These are phyloP conservation scores for Ceratocystis colombiana DNA, from an alignment of 2,329 filamentous ascomycete species.

Conservation along the genomic window DNA sequence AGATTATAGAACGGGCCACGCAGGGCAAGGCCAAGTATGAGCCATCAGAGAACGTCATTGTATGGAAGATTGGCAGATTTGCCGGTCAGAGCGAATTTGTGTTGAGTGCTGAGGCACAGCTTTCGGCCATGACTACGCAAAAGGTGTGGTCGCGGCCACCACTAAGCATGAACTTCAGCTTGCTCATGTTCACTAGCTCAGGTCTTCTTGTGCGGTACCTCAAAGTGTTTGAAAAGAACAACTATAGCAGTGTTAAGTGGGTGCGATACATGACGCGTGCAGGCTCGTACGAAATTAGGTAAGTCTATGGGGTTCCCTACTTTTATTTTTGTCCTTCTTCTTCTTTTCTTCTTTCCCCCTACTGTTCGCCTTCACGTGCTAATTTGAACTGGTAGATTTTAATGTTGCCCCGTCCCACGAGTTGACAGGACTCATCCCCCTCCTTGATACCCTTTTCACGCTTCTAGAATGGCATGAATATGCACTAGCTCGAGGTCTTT, in stretches of 20 bases:
- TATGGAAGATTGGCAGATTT: constrained; percentile 99
- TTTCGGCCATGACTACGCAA: constrained; percentile 96
- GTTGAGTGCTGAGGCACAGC: constrained; percentile 79
- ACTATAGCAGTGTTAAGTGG: constrained; percentile 98
- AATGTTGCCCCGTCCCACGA: constrained; percentile 25
- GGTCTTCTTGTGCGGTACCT: constrained; percentile 86
- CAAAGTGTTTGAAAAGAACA: constrained; percentile 98
- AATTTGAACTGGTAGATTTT: constrained; percentile 32
- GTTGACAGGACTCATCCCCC: constrained; percentile 16
- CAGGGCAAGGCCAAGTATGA: constrained; percentile 99
- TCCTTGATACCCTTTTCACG: constrained; percentile 25
- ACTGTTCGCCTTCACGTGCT: background rate
- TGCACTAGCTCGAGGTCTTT: background rate
- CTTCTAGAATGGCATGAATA: constrained; percentile 16
- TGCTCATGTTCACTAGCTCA: constrained; percentile 97
- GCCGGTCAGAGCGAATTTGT: constrained; percentile 97
- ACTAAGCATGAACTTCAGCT: constrained; percentile 78
- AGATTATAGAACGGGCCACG: constrained; percentile 82
- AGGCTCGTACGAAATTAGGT: constrained; percentile 95
- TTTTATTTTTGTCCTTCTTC: no score
- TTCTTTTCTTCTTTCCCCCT: no score
- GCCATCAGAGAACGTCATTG: constrained; percentile 92
- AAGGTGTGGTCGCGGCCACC: constrained; percentile 94
- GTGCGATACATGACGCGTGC: constrained; percentile 97
- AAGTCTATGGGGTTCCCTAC: constrained; percentile 26